A percentile compares a stretch with the other conserved stretches of the same genome.
Conservation (phyloP, 257 asterid genomes). For the Solanum dulcamara region DNA sequence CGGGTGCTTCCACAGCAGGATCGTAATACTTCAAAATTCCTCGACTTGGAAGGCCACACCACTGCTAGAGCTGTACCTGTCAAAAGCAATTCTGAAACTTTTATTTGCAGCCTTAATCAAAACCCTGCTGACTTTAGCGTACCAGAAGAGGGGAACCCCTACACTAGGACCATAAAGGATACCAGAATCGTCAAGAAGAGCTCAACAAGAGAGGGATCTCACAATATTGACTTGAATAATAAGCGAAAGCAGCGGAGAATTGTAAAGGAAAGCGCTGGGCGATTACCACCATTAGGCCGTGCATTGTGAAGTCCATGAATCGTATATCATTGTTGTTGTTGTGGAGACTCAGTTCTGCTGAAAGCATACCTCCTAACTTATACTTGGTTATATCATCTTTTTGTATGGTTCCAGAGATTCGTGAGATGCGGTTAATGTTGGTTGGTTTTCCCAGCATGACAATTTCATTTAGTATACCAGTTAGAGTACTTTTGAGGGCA, state of each 20-base stretch:
- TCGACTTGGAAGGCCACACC: not conserved
- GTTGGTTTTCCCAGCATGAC: not conserved
- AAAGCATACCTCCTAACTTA: not conserved
- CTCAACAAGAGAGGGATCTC: constrained; percentile 6
- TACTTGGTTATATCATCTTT: not conserved
- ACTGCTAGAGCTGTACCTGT: not conserved
- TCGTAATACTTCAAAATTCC: not conserved
- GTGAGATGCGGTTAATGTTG: not conserved
- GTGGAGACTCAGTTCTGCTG: not conserved
- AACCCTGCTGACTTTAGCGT: constrained; percentile 80
- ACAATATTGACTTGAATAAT: constrained; percentile 7
- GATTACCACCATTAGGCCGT: constrained; percentile 1
- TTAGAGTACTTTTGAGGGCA: not conserved
- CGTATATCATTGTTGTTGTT: not conserved
- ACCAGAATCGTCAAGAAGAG: constrained; percentile 23
- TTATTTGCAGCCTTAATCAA: constrained; percentile 23
- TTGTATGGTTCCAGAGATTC: not conserved
- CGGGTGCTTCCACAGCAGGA: not conserved
- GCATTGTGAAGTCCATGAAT: not conserved
- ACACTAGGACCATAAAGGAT: constrained; percentile 39
- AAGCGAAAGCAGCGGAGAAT: constrained; percentile 26
- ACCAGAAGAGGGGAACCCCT: constrained; percentile 41
- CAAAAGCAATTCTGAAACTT: not conserved
- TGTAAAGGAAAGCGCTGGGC: constrained; percentile 12
- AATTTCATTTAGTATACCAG: not conserved